phyloP scores from a whole-genome alignment of 1,284 basidiomycete genomes.

The Vanrija humicola region DNA sequence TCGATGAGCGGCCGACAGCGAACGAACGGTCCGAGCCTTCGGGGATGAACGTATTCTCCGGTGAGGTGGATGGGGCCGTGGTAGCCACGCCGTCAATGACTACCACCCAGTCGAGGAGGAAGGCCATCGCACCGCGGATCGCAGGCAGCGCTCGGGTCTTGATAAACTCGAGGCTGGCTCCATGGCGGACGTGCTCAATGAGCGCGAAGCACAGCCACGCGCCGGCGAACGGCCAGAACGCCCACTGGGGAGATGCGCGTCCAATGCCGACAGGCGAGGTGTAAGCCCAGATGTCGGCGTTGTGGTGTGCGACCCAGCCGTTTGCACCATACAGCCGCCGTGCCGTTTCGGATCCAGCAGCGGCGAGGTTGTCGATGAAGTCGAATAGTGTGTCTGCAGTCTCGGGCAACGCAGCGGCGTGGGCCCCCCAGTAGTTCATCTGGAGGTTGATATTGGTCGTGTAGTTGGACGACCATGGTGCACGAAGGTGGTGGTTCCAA shows the following conservation, averaged over 20 bases:
- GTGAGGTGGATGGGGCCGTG: slow-evolving; percentile 9
- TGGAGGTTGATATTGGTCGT: slow-evolving; percentile 18
- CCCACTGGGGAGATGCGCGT: not conserved
- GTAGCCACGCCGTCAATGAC: not conserved
- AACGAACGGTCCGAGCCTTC: slow-evolving; percentile 1
- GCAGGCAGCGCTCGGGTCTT: too few relatives aligned
- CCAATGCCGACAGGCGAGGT: not conserved
- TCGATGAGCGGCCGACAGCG: slow-evolving; percentile 10
- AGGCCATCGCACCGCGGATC: not conserved
- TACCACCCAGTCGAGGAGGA: not conserved
- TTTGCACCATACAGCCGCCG: slow-evolving; percentile 5
- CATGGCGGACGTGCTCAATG: not conserved
- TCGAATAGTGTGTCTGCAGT: slow-evolving; percentile 3
- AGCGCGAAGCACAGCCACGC: slow-evolving; percentile 9
- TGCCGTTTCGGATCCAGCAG: slow-evolving; percentile 3
- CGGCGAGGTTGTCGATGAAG: slow-evolving; percentile 5
- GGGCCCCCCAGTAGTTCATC: slow-evolving; percentile 17
- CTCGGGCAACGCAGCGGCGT: slow-evolving; percentile 1
- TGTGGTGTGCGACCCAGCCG: slow-evolving; percentile 13
- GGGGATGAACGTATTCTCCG: slow-evolving; percentile 9
- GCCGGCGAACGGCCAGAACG: slow-evolving; percentile 9
- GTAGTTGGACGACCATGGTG: slow-evolving; percentile 8
- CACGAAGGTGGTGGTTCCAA: slow-evolving; percentile 12
- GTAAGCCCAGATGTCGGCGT: slow-evolving; percentile 9
- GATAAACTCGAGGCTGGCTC: not conserved